phyloP scores from a whole-genome alignment of 176 grass and related monocot genomes.

The Pharus latifolius region DNA sequence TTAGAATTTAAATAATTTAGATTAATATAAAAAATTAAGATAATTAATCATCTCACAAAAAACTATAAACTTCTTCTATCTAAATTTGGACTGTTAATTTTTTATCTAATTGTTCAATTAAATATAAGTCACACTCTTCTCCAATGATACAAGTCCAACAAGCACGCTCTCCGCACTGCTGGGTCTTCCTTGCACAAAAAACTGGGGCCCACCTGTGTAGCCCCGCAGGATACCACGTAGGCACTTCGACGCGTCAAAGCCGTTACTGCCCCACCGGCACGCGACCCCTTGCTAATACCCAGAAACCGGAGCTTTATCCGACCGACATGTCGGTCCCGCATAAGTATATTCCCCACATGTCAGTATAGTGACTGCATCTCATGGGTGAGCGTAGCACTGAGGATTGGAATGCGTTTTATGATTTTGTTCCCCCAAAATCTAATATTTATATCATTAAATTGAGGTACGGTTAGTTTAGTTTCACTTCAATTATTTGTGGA shows the following conservation, averaged over 20 bases:
- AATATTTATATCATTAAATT: too few species aligned
- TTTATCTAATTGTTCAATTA: too few species aligned
- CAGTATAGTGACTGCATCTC: accelerated
- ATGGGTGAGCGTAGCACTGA: background rate
- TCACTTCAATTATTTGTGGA: background rate
- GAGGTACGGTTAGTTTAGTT: background rate
- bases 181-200: background rate
- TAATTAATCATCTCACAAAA: too few species aligned
- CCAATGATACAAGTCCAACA: background rate
- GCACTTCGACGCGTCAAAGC: background rate
- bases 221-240: background rate
- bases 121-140: too few species aligned
- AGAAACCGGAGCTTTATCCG: background rate
- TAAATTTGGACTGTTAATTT: too few species aligned
- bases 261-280: background rate
- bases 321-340: background rate
- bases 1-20: too few species aligned
- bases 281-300: background rate
- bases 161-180: background rate
- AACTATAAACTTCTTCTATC: too few species aligned
- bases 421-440: too few species aligned
- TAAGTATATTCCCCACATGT: background rate
- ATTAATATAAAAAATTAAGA: too few species aligned
- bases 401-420: background rate
- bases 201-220: background rate